Base-by-base conservation (phyloP, 163 green algal genomes). In the Chlamydomonas reinhardtii region DNA sequence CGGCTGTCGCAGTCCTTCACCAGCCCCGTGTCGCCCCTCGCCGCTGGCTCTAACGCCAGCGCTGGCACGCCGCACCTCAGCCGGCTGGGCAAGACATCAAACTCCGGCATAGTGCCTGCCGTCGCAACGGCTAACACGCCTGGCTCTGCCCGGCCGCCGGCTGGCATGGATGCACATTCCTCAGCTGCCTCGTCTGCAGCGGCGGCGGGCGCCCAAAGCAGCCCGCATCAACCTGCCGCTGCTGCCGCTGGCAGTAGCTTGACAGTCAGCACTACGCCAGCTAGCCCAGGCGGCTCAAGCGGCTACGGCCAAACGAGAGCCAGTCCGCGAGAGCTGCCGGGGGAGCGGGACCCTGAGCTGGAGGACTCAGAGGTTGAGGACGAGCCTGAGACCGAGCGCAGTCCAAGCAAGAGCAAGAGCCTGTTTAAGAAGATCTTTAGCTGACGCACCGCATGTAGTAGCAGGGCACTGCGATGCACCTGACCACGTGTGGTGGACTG, bases 1-100 rank as follows among this genome's bases (percentile, higher is more conserved):
- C 82, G 82, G 29, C 61, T 87, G 2, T 76, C 61, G 0, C 82
- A 87, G 37, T 87, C 82, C 59, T 87, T 87, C 59, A 87, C 82
- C 12, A 82, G 72, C 61, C 31, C 82, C 22, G 37, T 82, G 15
- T 87, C 82, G n/a, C 82, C 82, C 20, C 43, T 87, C 16, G 82
- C 82, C 2, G 31, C 37, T 3, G 66, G 34, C 25, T 43, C 54
- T 31, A 37, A 56, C 34, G 22, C 37, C 25, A 39, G 35, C 1
- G 35, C 32, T 2, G 43, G 14, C 48, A 59, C 70, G 1, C 80
- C 35, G 68, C 31, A 25, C 25, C 70, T 71, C 27, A 86, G 80
- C 70, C 71, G 80, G 16, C 80, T 86, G 6, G 80, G 80, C 27
- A 37, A 66, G 3, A 29, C 61, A 32, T 78, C 79, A 29, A 72